These are phyloP conservation scores for Penicillium sp. DNA, from an alignment of 2,329 filamentous ascomycete species.

Conservation along the genomic window DNA sequence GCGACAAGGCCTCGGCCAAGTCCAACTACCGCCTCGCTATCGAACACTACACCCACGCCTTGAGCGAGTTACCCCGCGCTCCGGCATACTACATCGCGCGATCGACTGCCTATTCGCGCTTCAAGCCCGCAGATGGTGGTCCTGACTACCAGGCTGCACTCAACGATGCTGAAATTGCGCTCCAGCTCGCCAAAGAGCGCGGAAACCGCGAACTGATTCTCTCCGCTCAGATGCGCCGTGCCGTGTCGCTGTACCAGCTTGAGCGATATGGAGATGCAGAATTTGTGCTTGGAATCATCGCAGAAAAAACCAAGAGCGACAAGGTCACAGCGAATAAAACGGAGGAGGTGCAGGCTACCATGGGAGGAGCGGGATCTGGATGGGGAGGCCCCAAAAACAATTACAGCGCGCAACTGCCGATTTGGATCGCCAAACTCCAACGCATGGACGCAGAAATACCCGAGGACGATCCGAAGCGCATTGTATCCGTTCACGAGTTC, in stretches of 20 bases:
- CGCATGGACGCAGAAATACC: constrained; percentile 51
- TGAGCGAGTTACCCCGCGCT: constrained; percentile 61
- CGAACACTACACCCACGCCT: constrained; percentile 63
- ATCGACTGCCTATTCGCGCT: constrained; percentile 72
- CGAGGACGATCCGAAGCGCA: constrained; percentile 49
- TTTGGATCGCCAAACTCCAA: constrained; percentile 59
- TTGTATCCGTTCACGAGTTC: constrained; percentile 51
- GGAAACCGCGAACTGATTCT: constrained; percentile 72
- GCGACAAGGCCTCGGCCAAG: constrained; percentile 59
- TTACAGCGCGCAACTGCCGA: constrained; percentile 43
- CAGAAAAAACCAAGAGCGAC: constrained; percentile 51
- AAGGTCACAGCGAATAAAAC: constrained; percentile 35
- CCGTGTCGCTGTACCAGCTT: constrained; percentile 68
- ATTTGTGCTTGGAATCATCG: constrained; percentile 61
- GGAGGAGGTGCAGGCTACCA: constrained; percentile 31
- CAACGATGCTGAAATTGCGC: constrained; percentile 65
- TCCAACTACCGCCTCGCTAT: constrained; percentile 68
- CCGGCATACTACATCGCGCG: constrained; percentile 79
- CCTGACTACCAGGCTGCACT: constrained; percentile 54
- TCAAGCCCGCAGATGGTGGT: constrained; percentile 50
- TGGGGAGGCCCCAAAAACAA: constrained; percentile 19
- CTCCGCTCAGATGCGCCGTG: constrained; percentile 78
- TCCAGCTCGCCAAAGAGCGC: constrained; percentile 62
- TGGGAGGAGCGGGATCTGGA: constrained; percentile 15
- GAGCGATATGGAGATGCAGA: constrained; percentile 72